Evolutionary conservation across 163 green algal species (phyloP).

Genomic region (Chlorella variabilis): DNA sequence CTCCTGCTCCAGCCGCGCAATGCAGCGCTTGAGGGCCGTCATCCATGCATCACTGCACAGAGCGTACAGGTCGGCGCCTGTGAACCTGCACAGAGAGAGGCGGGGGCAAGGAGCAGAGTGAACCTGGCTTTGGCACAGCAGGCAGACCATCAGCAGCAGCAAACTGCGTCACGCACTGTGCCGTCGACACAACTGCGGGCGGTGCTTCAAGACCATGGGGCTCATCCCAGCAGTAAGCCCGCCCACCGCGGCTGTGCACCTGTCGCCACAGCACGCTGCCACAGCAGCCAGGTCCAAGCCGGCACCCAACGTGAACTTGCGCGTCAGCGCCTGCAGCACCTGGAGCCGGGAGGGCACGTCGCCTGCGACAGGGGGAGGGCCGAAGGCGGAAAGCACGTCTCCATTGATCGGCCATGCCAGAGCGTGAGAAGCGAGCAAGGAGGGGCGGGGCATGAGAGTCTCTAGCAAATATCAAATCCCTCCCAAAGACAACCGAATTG

Average conservation of each 20-base stretch:
- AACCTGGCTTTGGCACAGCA: too few relatives aligned
- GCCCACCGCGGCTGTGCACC: neutral
- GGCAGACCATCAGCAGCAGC: neutral
- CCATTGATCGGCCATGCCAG: too few relatives aligned
- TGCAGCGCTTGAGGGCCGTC: constrained; percentile 74
- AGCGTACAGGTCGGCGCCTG: constrained; percentile 95
- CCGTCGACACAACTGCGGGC: too few relatives aligned
- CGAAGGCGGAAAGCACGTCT: neutral
- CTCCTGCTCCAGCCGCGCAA: constrained; percentile 34
- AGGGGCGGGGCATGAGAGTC: too few relatives aligned
- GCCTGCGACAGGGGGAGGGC: constrained; percentile 1
- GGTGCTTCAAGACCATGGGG: too few relatives aligned
- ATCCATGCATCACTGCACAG: constrained; percentile 95
- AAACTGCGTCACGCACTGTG: neutral
- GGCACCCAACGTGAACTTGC: constrained; percentile 81
- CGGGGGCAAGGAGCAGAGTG: neutral
- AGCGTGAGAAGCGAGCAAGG: too few relatives aligned
- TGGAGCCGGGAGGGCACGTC: constrained; percentile 48
- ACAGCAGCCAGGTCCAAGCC: constrained; percentile 80
- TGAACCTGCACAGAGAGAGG: constrained; percentile 66
- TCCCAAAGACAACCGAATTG: too few relatives aligned
- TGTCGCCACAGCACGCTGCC: constrained; percentile 52
- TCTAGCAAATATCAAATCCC: too few relatives aligned
- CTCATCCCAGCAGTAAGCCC: neutral
- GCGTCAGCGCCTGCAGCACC: constrained; percentile 88